Evolutionary conservation across 208 protist genomes (phyloP), one percentile per base, ranked within the genome.

Genomic region (Crithidia bombi): DNA sequence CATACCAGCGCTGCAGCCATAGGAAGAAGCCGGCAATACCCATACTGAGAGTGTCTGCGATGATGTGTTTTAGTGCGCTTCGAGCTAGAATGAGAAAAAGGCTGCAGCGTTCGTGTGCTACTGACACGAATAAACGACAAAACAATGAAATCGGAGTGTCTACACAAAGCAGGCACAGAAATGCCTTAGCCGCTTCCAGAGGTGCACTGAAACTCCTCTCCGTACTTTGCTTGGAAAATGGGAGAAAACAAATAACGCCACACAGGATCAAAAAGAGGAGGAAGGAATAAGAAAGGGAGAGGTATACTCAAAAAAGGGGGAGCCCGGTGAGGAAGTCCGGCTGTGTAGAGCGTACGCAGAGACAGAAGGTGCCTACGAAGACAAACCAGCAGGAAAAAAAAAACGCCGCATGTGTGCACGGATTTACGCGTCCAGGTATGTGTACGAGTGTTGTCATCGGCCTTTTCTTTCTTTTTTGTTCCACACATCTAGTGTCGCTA

Each of bases 1-100:
- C 77, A 59, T 97, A 97, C 78, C 77, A 91, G 23, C 84, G 81
- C 83, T 94, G 83, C 47, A 97, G 79, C 90, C 92, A 97, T 69
- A 95, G 49, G 64, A 91, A 97, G 44, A 97, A 97, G 26, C 92
- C 92, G 1, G 92, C 92, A 73, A 97, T 95, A 49, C 92, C 92
- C 92, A 97, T 97, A 6, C n/a, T 59, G 15, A 17, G 14, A 9
- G 17, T n/a, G 43, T 10, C 14, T 51, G 14, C 6, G 14, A 9
- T 52, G 3, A 15, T 52, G 1, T 55, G 7, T 33, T 55, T 55
- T 55, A 21, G 5, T 49, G 7, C 19, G 5, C 21, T 21, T 21
- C 14, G 28, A 55, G 12, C 4, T 14, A 52, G 12, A 30, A 32
- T 12, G 23, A 52, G 47, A 17, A 52, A 1, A 12, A 4, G 23